phyloP scores from a whole-genome alignment of 495 filamentous ascomycete species.

The Lasiosphaeria ovina region DNA sequence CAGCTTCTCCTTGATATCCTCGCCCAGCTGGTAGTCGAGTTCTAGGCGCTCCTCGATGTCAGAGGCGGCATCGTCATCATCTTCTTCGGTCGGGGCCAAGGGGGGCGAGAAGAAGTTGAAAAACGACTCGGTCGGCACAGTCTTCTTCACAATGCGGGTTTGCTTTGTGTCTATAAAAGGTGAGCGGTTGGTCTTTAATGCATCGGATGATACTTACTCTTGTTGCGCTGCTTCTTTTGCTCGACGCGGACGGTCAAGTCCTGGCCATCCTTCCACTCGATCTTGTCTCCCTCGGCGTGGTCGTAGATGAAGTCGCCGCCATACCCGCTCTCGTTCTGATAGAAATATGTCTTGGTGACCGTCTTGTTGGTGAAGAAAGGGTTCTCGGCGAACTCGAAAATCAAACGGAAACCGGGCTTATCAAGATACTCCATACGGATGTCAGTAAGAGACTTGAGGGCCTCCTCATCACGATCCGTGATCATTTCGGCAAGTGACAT shows the following conservation, averaged over 20 bases:
- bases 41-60: conserved; percentile 98
- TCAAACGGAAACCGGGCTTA: conserved; percentile 93
- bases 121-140: conserved; percentile 96
- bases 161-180: conserved; percentile 84
- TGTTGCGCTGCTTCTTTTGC: conserved; percentile 99
- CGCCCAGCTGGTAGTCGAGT: conserved; percentile 97
- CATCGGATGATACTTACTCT: conserved; percentile 66
- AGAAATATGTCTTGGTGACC: conserved; percentile 97
- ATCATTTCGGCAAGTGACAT: conserved; percentile 96
- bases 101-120: conserved; percentile 99
- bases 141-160: conserved; percentile 97
- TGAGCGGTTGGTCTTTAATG: conserved; percentile 25
- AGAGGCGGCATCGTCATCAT: conserved; percentile 73
- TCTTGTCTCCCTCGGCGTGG: conserved; percentile 95
- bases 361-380: conserved; percentile 95
- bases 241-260: conserved; percentile 93
- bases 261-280: conserved; percentile 91
- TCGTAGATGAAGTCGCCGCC: conserved; percentile 99
- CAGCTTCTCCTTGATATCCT: conserved; percentile 99
- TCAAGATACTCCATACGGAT: conserved; percentile 99
- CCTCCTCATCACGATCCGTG: conserved; percentile 91
- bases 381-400: conserved; percentile 95
- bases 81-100: conserved; percentile 72
- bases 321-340: conserved; percentile 98
- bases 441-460: conserved; percentile 85